Base-by-base conservation (phyloP, 2,329 filamentous ascomycete species). In the Xylogone sp. region DNA sequence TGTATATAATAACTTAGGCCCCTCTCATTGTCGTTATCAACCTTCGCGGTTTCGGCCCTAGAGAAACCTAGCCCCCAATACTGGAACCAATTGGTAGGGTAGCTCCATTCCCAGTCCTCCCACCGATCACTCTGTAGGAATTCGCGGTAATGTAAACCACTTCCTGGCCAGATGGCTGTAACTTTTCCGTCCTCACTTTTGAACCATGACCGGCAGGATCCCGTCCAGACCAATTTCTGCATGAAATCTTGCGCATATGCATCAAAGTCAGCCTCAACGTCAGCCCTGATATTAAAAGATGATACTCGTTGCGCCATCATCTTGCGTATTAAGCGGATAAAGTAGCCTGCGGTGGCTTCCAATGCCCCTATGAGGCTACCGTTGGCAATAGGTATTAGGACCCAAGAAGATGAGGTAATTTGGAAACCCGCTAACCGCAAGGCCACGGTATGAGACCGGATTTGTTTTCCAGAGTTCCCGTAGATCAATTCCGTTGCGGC, bases 111-210 rank as follows among this genome's bases (percentile, higher is more conserved):
- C 61, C 71, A 73, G 56, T 79, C 76, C 31, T 79, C 76, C 39
- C 68, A 62, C 0, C 75, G 65, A 1, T 73, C 60, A 44, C 77
- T 70, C 50, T 66, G 66, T 43, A 79, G 57, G 6, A 71, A 69
- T 56, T 79, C 73, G 44, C 78, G 71, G 54, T 75, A 77, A 59
- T 79, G 75, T n/a, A 79, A 62, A 5, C 72, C 72, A n/a, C 65
- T 70, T 2, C 71, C 72, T 1, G 71, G 71, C 71, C 70, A 73
- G 9, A 75, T 63, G 0, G 69, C 70, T 0, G 66, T 70, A 39
- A 68, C 52, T 7, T 61, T 62, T 0, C 69, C 71, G n/a, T 69
- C 63, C n/a, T 53, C 51, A 34, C 53, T 53, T 46, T 59, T 59
- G 60, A 73, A 73, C 72, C 72, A 78, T 0, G 66, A 71, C 21